Evolutionary conservation across 1,139 yeast species (phyloP).

Genomic region (Geotrichum aggregatum): DNA sequence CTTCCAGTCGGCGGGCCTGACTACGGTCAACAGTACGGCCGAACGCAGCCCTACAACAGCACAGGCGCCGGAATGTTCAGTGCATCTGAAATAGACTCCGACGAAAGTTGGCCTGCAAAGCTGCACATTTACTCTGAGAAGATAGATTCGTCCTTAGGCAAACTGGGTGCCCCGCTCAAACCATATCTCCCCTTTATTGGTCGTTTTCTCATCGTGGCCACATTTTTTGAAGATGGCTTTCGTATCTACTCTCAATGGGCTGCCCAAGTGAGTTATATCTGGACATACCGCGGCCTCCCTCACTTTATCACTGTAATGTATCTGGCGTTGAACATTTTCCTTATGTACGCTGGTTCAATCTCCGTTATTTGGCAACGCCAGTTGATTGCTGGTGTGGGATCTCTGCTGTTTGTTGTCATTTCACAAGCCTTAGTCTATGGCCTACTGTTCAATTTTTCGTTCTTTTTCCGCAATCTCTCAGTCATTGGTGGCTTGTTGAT

Average conservation of each 20-base stretch:
- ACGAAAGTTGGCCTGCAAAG: slow-evolving; percentile 13
- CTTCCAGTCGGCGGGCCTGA: slow-evolving; percentile 11
- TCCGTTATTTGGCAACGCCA: slow-evolving; percentile 67
- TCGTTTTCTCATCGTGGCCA: slow-evolving; percentile 85
- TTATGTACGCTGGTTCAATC: slow-evolving; percentile 72
- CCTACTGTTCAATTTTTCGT: slow-evolving; percentile 71
- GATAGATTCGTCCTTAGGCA: slow-evolving; percentile 37
- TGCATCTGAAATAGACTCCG: slow-evolving; percentile 6
- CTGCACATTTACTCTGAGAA: slow-evolving; percentile 31
- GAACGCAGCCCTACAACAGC: not conserved
- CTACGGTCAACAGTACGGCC: slow-evolving; percentile 2
- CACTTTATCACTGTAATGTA: slow-evolving; percentile 68
- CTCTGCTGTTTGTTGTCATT: slow-evolving; percentile 66
- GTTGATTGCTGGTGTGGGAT: slow-evolving; percentile 67
- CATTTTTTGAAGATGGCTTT: slow-evolving; percentile 85
- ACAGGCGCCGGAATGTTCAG: slow-evolving; percentile 10
- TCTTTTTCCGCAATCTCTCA: slow-evolving; percentile 79
- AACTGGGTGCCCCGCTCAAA: slow-evolving; percentile 40
- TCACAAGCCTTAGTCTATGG: slow-evolving; percentile 90
- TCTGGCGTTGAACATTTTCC: slow-evolving; percentile 56
- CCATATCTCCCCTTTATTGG: slow-evolving; percentile 71
- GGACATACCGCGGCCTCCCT: slow-evolving; percentile 77
- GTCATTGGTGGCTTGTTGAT: slow-evolving; percentile 90
- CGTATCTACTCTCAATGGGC: slow-evolving; percentile 86
- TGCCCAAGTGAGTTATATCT: slow-evolving; percentile 81